Percentiles rank a stretch among this genome's conserved stretches.
phyloP scores from a whole-genome alignment of 495 filamentous ascomycete genomes.

The Pyrenula aspistea region DNA sequence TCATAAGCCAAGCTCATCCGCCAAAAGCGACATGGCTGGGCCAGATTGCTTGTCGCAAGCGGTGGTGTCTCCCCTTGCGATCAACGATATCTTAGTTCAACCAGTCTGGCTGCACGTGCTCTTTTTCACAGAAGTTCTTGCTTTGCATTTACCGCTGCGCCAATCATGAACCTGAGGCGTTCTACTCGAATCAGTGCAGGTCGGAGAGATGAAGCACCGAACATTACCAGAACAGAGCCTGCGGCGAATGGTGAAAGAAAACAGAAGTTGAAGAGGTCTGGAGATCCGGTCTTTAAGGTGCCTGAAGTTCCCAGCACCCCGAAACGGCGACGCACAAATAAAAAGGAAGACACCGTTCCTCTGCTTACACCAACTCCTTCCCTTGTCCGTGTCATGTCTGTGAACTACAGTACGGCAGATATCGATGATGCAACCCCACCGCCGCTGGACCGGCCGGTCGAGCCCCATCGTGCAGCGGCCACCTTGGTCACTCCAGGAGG shows the following conservation, averaged over 20 bases:
- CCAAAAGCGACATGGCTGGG: too few relatives aligned
- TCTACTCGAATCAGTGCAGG: not conserved
- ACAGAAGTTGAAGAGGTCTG: too few relatives aligned
- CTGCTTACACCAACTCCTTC: constrained; percentile 19
- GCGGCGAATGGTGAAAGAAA: too few relatives aligned
- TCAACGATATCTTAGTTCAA: too few relatives aligned
- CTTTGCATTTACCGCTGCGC: not conserved
- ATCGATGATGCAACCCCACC: constrained; percentile 25
- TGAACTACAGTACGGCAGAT: constrained; percentile 13
- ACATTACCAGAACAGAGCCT: too few relatives aligned
- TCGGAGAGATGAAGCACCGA: not conserved
- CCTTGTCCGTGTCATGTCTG: constrained; percentile 14
- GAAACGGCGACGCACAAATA: constrained; percentile 1
- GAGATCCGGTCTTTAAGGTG: too few relatives aligned
- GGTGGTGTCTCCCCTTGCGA: too few relatives aligned
- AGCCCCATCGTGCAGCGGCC: constrained; percentile 58
- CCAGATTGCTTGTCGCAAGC: too few relatives aligned
- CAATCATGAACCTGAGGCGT: not conserved
- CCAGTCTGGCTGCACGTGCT: not conserved
- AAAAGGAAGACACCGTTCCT: constrained; percentile 6
- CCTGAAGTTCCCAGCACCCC: not conserved
- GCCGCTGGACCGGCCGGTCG: constrained; percentile 42
- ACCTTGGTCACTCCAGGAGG: constrained; percentile 70
- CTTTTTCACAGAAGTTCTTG: not conserved
- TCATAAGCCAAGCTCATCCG: not conserved